Base-by-base conservation (phyloP, 768 basidiomycete species). In the Sporobolomyces phaffii region DNA sequence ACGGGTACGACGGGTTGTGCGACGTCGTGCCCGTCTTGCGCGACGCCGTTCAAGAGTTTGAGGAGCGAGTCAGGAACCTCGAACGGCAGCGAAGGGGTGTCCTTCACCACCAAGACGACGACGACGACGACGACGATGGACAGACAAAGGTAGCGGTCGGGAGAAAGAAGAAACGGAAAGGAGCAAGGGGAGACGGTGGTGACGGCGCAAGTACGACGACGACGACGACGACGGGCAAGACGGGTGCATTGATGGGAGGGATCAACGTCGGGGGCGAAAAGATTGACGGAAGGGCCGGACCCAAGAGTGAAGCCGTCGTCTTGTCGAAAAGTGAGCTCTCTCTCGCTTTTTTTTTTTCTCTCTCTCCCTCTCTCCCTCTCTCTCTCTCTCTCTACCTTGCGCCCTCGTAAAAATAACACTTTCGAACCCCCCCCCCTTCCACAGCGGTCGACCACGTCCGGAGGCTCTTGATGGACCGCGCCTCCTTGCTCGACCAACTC, bases 281-380 rank as follows among this genome's bases (percentile, higher is more conserved):
- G 78, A 72, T 83, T 7, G 91, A 93, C 73, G 91, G 91, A 15
- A 80, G 92, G 31, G 88, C 89, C 0, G 92, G 91, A 1, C 90
- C 92, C 10, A 82, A 88, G 73, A 93, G 91, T 76, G 91, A 94
- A 79, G 90, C 90, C 64, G 84, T 93, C 49, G 91, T 94, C 5
- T 78, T 94, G 43, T 83, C 84, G 43, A 91, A 93, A 78, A 90
- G 91, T 93, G 75, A 73, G 89, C 50, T n/a, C n/a, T n/a, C n/a
- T n/a, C n/a, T n/a, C n/a, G n/a, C 17, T 15, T 41, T 44, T 41
- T 14, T 22, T 69, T 43, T 57, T 43, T 36, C 51, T 43, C 26
- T 18, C 26, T 64, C 34, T 45, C 20, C 51, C 53, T 24, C 50
- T 29, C 24, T 26, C 13, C 5, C 11, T 9, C 10, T 22, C 34